Percentiles rank a stretch among this genome's conserved stretches.
These are phyloP conservation scores for Thielaviopsis cerberus DNA, from an alignment of 2,329 filamentous ascomycete species.

Conservation along the genomic window DNA sequence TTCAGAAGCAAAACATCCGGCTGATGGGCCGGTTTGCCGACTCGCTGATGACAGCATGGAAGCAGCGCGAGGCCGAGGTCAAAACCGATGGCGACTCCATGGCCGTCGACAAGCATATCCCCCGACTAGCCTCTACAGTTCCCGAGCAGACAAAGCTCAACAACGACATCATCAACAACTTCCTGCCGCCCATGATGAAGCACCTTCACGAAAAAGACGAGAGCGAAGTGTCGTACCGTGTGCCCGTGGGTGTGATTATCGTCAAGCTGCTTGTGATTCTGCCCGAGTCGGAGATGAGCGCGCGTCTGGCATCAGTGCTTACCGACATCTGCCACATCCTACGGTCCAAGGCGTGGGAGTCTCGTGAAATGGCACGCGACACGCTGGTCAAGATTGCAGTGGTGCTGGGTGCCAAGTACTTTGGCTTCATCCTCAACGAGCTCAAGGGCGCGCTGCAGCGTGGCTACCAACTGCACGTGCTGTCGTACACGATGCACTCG, in stretches of 20 bases:
- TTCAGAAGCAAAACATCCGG: constrained; percentile 70
- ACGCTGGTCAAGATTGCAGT: constrained; percentile 70
- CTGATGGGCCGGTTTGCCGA: constrained; percentile 69
- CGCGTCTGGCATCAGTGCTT: constrained; percentile 62
- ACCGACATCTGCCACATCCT: constrained; percentile 88
- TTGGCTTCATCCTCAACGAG: constrained; percentile 88
- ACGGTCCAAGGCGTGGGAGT: constrained; percentile 71
- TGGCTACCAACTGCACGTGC: constrained; percentile 84
- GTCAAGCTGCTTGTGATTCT: constrained; percentile 74
- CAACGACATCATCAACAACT: constrained; percentile 52
- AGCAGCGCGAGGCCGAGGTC: constrained; percentile 22
- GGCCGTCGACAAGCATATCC: constrained; percentile 19
- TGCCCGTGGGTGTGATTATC: constrained; percentile 74
- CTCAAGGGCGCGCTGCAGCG: constrained; percentile 62
- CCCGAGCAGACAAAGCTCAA: constrained; percentile 49
- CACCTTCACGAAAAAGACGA: constrained; percentile 93
- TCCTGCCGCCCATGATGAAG: constrained; percentile 60
- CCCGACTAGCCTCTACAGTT: constrained; percentile 41
- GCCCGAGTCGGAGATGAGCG: constrained; percentile 51
- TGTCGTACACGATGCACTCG: constrained; percentile 87
- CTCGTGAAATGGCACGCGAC: constrained; percentile 75
- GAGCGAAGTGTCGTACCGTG: constrained; percentile 76
- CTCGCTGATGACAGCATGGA: constrained; percentile 33
- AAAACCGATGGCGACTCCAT: constrained; percentile 22
- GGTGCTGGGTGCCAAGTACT: constrained; percentile 62